These are phyloP conservation scores for Yarrowia sp. DNA, from an alignment of 805 yeast species.

Conservation along the genomic window DNA sequence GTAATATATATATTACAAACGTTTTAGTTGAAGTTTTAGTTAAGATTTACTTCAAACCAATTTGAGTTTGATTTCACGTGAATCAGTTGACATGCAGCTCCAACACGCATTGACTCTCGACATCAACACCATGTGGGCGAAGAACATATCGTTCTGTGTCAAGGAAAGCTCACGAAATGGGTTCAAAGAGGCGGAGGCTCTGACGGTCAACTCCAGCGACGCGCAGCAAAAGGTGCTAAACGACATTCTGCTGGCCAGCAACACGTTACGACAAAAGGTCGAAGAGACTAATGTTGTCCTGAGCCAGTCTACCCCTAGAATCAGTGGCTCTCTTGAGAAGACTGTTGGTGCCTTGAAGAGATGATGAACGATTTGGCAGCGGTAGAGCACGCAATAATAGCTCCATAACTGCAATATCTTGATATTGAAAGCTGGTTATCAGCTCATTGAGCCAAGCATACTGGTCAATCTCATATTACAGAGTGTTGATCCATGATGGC, in stretches of 20 bases:
- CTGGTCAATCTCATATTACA: too few relatives aligned
- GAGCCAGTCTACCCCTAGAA: neutral
- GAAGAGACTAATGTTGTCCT: neutral
- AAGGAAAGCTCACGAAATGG: conserved; percentile 6
- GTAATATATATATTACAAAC: too few relatives aligned
- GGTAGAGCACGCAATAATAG: too few relatives aligned
- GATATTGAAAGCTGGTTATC: too few relatives aligned
- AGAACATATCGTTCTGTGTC: neutral
- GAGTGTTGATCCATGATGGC: too few relatives aligned
- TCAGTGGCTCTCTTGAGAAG: conserved; percentile 14
- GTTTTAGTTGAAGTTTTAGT: too few relatives aligned
- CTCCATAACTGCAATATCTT: too few relatives aligned
- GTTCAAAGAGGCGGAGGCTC: conserved; percentile 23
- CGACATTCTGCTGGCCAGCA: conserved; percentile 15
- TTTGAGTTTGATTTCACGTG: too few relatives aligned
- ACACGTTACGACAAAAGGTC: conserved; percentile 7
- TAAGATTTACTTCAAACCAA: too few relatives aligned
- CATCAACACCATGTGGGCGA: conserved; percentile 6
- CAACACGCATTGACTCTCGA: neutral
- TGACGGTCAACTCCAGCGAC: neutral
- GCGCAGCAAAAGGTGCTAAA: conserved; percentile 20
- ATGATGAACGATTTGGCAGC: too few relatives aligned
- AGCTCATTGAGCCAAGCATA: too few relatives aligned
- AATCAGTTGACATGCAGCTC: too few relatives aligned
- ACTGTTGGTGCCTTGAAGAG: neutral